Evolutionary conservation across 1,139 yeast genomes (phyloP).

Genomic region (Zygotorulaspora mrakii): DNA sequence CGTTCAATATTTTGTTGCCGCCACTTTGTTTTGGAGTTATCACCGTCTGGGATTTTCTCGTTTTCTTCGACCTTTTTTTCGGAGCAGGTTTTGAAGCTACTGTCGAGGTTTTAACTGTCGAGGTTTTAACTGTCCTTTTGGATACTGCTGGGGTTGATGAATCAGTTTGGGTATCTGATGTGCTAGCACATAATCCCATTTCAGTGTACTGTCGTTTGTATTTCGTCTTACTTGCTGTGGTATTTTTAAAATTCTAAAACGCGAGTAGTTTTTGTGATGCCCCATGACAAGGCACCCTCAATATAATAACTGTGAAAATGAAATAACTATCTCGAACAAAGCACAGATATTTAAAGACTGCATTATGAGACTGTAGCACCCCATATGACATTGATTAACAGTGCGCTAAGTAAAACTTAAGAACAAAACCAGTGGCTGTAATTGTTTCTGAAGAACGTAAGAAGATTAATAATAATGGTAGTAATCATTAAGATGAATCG

Average conservation of each 20-base stretch:
- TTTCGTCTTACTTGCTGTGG: not conserved
- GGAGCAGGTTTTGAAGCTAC: not conserved
- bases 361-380: too few species aligned
- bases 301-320: too few species aligned
- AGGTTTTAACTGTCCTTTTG: slow-evolving; percentile 3
- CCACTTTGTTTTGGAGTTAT: not conserved
- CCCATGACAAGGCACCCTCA: too few species aligned
- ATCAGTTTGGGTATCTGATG: slow-evolving; percentile 11
- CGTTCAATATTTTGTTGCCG: slow-evolving; percentile 9
- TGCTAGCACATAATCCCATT: slow-evolving; percentile 34
- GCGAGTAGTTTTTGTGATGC: not conserved
- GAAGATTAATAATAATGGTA: too few species aligned
- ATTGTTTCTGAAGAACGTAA: too few species aligned
- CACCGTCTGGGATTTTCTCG: not conserved
- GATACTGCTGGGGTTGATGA: not conserved
- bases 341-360: too few species aligned
- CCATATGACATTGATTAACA: too few species aligned
- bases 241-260: not conserved
- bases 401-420: too few species aligned
- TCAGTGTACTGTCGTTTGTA: not conserved
- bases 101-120: not conserved
- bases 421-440: too few species aligned
- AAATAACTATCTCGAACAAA: too few species aligned
- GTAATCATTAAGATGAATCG: too few species aligned
- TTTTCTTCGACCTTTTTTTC: not conserved